phyloP scores from a whole-genome alignment of 306 rosid genomes.

The Carpinus viminea region DNA sequence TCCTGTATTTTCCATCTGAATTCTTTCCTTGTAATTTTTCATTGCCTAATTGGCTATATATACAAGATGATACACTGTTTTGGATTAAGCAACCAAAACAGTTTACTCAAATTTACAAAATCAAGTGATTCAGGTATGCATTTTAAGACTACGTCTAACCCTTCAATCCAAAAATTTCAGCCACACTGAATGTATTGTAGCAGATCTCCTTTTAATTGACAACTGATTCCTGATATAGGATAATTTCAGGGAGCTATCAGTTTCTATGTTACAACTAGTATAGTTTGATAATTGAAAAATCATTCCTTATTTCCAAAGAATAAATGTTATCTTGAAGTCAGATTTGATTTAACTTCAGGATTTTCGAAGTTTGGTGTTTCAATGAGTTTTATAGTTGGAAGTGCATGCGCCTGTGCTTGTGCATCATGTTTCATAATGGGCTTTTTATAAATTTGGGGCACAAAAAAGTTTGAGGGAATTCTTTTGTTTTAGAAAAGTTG shows the following conservation, averaged over 20 bases:
- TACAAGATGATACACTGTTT: no score
- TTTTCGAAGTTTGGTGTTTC: neutral
- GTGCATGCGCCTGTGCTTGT: neutral
- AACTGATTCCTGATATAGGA: neutral
- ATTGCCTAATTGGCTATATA: no score
- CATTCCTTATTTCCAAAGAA: neutral
- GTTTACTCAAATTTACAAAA: no score
- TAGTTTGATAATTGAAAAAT: neutral
- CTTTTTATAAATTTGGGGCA: neutral
- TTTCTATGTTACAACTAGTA: neutral
- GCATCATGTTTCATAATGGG: neutral
- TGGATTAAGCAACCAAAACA: no score
- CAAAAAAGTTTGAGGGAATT: neutral
- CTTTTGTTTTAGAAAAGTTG: neutral
- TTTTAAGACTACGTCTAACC: neutral
- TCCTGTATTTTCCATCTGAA: no score
- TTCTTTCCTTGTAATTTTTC: no score
- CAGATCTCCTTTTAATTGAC: neutral
- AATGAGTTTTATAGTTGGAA: neutral
- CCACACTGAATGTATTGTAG: neutral
- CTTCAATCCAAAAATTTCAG: neutral
- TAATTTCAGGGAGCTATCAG: neutral
- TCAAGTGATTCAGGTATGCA: constrained; percentile 82
- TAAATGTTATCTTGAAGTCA: neutral
- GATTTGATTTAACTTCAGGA: neutral